Conservation (phyloP, 352 stramenopile species). For the Pythium periplocum region DNA sequence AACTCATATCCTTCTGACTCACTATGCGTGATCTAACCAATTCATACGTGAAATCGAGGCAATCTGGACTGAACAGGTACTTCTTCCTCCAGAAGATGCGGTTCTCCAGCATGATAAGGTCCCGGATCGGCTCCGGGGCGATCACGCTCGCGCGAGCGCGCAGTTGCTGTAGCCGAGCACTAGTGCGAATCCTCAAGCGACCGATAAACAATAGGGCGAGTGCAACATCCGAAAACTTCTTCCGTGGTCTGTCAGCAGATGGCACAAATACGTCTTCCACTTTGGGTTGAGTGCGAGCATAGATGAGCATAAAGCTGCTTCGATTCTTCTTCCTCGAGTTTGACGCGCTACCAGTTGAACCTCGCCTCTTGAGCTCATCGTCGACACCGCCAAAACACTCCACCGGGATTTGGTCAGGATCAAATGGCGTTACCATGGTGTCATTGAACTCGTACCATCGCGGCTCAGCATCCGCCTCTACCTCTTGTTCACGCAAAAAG, state of each 20-base stretch:
- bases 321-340: conserved; percentile 64
- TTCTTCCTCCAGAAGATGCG: conserved; percentile 83
- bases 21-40: conserved; percentile 59
- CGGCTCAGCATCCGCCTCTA: conserved; percentile 9
- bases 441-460: conserved; percentile 89
- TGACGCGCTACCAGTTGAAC: conserved; percentile 4
- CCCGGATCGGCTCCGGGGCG: conserved; percentile 63
- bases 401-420: conserved; percentile 54
- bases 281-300: conserved; percentile 49
- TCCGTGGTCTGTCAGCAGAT: conserved; percentile 2
- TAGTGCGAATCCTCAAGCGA: conserved; percentile 14
- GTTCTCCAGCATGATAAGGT: conserved; percentile 79
- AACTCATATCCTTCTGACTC: neutral
- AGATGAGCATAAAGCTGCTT: conserved; percentile 88
- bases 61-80: conserved; percentile 74
- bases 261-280: conserved; percentile 16
- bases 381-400: conserved; percentile 56
- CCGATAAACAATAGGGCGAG: conserved; percentile 11
- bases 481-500: conserved; percentile 70
- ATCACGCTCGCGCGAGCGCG: conserved; percentile 45
- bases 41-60: conserved; percentile 77
- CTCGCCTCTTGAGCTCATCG: conserved; percentile 6
- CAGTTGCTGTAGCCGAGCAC: conserved; percentile 34
- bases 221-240: neutral
- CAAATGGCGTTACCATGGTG: conserved; percentile 75